phyloP scores from a whole-genome alignment of 1,139 yeast species.

The Blastobotrys malaysiensis region DNA sequence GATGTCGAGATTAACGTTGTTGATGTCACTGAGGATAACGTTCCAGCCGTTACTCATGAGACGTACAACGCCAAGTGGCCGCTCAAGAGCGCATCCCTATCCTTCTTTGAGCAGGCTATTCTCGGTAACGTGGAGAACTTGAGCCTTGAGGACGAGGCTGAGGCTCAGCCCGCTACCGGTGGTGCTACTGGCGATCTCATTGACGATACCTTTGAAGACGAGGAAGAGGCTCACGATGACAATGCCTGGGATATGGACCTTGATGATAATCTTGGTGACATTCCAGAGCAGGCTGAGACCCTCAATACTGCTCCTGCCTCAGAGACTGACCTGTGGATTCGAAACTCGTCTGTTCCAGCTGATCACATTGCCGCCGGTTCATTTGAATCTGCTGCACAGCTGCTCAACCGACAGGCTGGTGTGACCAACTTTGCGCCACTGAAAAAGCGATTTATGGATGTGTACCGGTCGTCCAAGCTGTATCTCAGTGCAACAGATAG shows the following conservation, averaged over 20 bases:
- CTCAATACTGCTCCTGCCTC: slow-evolving; percentile 40
- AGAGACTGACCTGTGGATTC: slow-evolving; percentile 81
- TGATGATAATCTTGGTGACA: slow-evolving; percentile 53
- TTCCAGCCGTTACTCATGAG: slow-evolving; percentile 46
- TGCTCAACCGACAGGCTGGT: slow-evolving; percentile 86
- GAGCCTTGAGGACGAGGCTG: slow-evolving; percentile 43
- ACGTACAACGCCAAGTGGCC: slow-evolving; percentile 69
- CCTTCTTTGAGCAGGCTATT: slow-evolving; percentile 82
- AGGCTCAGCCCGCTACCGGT: slow-evolving; percentile 30
- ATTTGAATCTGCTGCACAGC: slow-evolving; percentile 90
- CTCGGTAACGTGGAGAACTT: slow-evolving; percentile 71
- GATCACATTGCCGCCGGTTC: slow-evolving; percentile 95
- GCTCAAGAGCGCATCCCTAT: slow-evolving; percentile 60
- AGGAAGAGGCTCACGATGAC: slow-evolving; percentile 35
- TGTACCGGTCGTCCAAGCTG: slow-evolving; percentile 73
- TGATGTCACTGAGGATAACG: slow-evolving; percentile 34
- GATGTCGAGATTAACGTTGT: slow-evolving; percentile 53
- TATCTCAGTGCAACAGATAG: slow-evolving; percentile 70
- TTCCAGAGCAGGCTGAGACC: slow-evolving; percentile 45
- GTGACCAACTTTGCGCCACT: slow-evolving; percentile 82
- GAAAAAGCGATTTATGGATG: slow-evolving; percentile 72
- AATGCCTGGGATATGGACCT: slow-evolving; percentile 35
- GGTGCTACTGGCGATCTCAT: slow-evolving; percentile 37
- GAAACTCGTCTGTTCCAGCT: slow-evolving; percentile 86
- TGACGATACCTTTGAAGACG: slow-evolving; percentile 25